These are phyloP conservation scores for Flaveria bidentis DNA, from an alignment of 129 eudicot species.

Conservation along the genomic window DNA sequence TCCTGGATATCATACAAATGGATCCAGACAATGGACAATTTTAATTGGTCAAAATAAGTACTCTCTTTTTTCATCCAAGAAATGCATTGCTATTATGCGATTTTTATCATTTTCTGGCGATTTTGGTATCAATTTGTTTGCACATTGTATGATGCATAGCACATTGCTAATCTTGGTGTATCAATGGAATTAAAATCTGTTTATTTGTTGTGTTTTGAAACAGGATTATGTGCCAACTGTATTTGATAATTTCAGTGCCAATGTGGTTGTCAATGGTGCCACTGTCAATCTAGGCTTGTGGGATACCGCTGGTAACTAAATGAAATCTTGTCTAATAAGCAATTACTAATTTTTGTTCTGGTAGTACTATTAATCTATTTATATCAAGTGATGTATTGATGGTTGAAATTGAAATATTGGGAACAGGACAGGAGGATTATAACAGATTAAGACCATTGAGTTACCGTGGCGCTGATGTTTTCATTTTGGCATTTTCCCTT, in stretches of 20 bases:
- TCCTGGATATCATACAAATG: neutral
- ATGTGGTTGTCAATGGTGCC: constrained; percentile 92
- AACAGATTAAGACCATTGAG: constrained; percentile 98
- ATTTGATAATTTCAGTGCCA: constrained; percentile 99
- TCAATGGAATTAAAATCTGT: neutral
- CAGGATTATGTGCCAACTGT: constrained; percentile 99
- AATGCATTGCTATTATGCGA: constrained; percentile 12
- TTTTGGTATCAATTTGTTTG: neutral
- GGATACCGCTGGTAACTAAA: constrained; percentile 95
- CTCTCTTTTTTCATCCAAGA: neutral
- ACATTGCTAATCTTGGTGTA: constrained; percentile 2
- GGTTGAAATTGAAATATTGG: constrained; percentile 25
- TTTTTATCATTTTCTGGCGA: neutral
- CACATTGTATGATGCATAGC: constrained; percentile 2
- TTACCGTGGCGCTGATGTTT: constrained; percentile 98
- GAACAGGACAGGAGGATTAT: constrained; percentile 97
- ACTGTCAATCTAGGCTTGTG: constrained; percentile 94
- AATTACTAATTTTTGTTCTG: constrained; percentile 1
- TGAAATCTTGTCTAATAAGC: constrained; percentile 9
- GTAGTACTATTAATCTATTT: neutral
- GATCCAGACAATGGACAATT: neutral
- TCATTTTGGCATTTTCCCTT: constrained; percentile 93
- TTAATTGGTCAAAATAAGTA: neutral
- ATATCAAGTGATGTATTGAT: neutral
- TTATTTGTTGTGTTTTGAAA: constrained; percentile 16